Base-by-base conservation (phyloP, 2,329 filamentous ascomycete genomes). In the Lachnellula cervina region DNA sequence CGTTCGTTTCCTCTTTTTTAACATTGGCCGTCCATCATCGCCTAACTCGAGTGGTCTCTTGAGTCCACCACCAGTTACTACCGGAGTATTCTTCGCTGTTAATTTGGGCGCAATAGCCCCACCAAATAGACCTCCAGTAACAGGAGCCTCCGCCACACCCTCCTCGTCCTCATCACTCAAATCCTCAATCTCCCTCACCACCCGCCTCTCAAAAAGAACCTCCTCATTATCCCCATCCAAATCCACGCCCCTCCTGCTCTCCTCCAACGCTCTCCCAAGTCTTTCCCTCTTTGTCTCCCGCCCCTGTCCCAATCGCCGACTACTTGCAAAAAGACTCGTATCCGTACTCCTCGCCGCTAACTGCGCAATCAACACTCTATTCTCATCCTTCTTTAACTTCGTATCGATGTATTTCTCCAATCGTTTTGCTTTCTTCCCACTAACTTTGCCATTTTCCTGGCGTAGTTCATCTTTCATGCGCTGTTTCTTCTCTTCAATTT, bases 361-460 rank as follows among this genome's bases (percentile, higher is more conserved):
- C 69, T 94, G 92, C 68, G 89, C 88, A 64, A 97, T 79, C 32
- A 99, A 76, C 55, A 85, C 88, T 28, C 89, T 79, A 66, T 90
- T 96, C 71, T 97, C 93, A 69, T 99, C 94, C 71, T 96, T 97
- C 71, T 86, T 89, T 46, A 99, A 77, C 78, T 99, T 99, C 56
- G 82, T 94, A 66, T 97, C 92, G 62, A 87, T 84, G 68, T 86
- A 87, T 67, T 87, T 87, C 60, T 86, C 83, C 40, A 87, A 68
- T 1, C 84, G 77, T 72, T 87, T 86, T 5, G 83, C 80, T 69
- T 87, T 87, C 67, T 87, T 85, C 57, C 81, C 76, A 66, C 76
- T 84, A 68, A 85, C 76, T 65, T 84, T 84, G 45, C 69, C 65
- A 1, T 77, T 78, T 51, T 80, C 74, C 23, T 75, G 70, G 54